Conservation (phyloP, 495 filamentous ascomycete species). For the Aspergillus hancockii region DNA sequence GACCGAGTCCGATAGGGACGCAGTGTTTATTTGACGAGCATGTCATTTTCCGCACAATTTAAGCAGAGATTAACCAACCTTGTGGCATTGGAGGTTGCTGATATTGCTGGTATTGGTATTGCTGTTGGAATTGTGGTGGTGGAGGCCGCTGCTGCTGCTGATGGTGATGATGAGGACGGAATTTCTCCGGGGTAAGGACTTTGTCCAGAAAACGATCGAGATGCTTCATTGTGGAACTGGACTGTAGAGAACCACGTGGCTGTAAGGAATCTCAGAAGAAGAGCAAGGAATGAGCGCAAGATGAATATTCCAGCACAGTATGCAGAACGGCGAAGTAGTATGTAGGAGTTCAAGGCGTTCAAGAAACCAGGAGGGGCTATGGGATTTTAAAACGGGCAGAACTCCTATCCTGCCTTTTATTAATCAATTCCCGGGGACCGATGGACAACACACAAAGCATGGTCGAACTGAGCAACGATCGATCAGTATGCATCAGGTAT, state of each 20-base stretch:
- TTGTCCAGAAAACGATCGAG: constrained; percentile 19
- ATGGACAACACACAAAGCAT: background rate
- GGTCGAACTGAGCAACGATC: background rate
- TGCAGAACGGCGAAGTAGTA: background rate
- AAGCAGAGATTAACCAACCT: background rate
- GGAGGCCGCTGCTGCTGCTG: background rate
- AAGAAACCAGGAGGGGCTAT: background rate
- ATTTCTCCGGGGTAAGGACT: constrained; percentile 19
- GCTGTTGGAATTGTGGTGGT: background rate
- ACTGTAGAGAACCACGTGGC: constrained; percentile 6
- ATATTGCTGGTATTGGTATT: constrained; percentile 2
- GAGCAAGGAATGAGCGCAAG: constrained; percentile 2
- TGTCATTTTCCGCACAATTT: background rate
- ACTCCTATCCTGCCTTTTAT: background rate
- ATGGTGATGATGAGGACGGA: constrained; percentile 6
- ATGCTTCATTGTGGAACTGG: constrained; percentile 17
- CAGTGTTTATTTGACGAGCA: background rate
- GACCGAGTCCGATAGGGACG: background rate
- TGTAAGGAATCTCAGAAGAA: background rate
- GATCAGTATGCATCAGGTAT: background rate
- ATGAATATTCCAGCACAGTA: background rate
- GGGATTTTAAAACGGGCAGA: background rate
- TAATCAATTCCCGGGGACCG: background rate
- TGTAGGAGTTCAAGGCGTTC: background rate
- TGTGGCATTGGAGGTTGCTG: background rate